phyloP scores from a whole-genome alignment of 192 early-diverging fungal genomes.

The Backusella sp. region DNA sequence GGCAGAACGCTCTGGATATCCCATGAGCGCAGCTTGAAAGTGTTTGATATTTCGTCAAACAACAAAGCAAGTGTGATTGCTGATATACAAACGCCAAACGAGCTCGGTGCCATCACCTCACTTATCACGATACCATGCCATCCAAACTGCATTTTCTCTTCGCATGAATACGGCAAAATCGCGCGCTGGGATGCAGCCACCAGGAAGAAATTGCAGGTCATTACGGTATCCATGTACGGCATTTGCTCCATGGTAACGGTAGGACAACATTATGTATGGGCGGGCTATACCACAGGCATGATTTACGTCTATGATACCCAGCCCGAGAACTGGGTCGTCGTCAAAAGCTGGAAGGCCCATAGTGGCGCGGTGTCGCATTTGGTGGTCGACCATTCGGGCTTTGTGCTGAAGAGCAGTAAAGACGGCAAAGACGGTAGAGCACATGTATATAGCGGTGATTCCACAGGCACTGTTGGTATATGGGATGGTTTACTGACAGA shows the following conservation, averaged over 20 bases:
- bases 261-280: constrained; percentile 65
- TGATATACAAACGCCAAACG: constrained; percentile 29
- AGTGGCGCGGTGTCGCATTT: constrained; percentile 46
- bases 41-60: constrained; percentile 38
- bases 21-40: constrained; percentile 51
- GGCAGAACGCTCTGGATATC: constrained; percentile 60
- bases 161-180: constrained; percentile 81
- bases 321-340: constrained; percentile 45
- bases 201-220: constrained; percentile 41
- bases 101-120: constrained; percentile 55
- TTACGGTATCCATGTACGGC: constrained; percentile 58
- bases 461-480: constrained; percentile 60
- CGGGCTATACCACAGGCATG: constrained; percentile 72
- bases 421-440: constrained; percentile 31
- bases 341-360: constrained; percentile 70
- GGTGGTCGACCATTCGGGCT: constrained; percentile 50
- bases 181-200: constrained; percentile 59
- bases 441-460: constrained; percentile 57
- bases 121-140: constrained; percentile 48
- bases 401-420: constrained; percentile 34
- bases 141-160: constrained; percentile 52
- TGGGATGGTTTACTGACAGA: constrained; percentile 77
- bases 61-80: constrained; percentile 29
- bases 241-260: constrained; percentile 60
- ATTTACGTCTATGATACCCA: constrained; percentile 68